A percentile compares a stretch with the other conserved stretches of the same genome.
Evolutionary conservation across 2,329 filamentous ascomycete species (phyloP).

Genomic region (Coniochaeta sp.): DNA sequence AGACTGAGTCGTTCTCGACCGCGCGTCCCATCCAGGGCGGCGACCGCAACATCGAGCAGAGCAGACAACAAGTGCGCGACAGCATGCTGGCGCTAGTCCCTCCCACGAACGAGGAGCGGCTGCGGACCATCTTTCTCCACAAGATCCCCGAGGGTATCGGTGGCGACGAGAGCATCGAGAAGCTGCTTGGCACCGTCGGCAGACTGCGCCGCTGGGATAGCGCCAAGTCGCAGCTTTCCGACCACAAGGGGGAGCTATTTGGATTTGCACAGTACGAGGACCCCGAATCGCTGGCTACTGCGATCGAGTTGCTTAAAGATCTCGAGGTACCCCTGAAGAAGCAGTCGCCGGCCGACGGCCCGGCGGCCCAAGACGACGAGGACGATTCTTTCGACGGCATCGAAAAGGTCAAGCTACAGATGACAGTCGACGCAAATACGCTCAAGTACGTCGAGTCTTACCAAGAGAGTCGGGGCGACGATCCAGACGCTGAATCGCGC

Average conservation of each 20-base stretch:
- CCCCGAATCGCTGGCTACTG: slow-evolving; percentile 75
- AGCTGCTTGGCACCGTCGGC: slow-evolving; percentile 69
- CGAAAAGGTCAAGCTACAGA: slow-evolving; percentile 63
- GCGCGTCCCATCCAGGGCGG: slow-evolving; percentile 43
- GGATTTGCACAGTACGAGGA: slow-evolving; percentile 96
- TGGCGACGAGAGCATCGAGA: slow-evolving; percentile 72
- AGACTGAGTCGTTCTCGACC: slow-evolving; percentile 33
- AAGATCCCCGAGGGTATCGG: slow-evolving; percentile 74
- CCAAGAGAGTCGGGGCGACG: slow-evolving; percentile 58
- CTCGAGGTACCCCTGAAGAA: slow-evolving; percentile 75
- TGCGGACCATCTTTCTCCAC: slow-evolving; percentile 84
- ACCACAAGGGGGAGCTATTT: slow-evolving; percentile 77
- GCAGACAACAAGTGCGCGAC: slow-evolving; percentile 60
- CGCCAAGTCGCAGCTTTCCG: slow-evolving; percentile 49
- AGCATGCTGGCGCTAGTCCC: slow-evolving; percentile 67
- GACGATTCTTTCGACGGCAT: slow-evolving; percentile 44
- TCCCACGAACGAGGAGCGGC: slow-evolving; percentile 82
- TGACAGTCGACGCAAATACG: slow-evolving; percentile 76
- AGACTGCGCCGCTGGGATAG: slow-evolving; percentile 80
- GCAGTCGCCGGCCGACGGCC: slow-evolving; percentile 41
- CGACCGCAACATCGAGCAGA: slow-evolving; percentile 60
- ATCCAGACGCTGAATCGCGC: slow-evolving; percentile 51
- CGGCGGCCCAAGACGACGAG: slow-evolving; percentile 22
- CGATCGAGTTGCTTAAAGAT: slow-evolving; percentile 76
- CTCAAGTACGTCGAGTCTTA: slow-evolving; percentile 80